phyloP scores from a whole-genome alignment of 2,329 filamentous ascomycete genomes.

The Gyromitra esculenta region DNA sequence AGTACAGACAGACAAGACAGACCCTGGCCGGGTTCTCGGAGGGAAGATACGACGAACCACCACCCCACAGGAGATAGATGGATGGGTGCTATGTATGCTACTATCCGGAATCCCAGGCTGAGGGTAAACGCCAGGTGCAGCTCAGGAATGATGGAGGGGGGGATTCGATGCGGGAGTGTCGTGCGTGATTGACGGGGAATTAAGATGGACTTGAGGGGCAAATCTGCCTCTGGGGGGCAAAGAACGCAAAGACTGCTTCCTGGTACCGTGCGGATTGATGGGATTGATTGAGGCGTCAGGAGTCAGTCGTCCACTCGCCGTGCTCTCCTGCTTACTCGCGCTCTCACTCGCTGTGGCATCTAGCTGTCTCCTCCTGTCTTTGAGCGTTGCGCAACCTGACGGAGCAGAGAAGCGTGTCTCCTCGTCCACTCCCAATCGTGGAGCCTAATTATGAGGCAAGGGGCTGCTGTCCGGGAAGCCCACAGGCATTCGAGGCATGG shows the following conservation, averaged over 20 bases:
- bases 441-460: slow-evolving; percentile 47
- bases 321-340: slow-evolving; percentile 28
- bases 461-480: slow-evolving; percentile 42
- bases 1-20: slow-evolving; percentile 19
- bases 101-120: slow-evolving; percentile 49
- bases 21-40: slow-evolving; percentile 28
- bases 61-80: slow-evolving; percentile 34
- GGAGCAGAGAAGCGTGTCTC: slow-evolving; percentile 26
- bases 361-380: slow-evolving; percentile 17
- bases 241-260: slow-evolving; percentile 33
- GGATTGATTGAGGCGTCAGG: slow-evolving; percentile 48
- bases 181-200: slow-evolving; percentile 46
- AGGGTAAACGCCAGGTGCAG: slow-evolving; percentile 45
- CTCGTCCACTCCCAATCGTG: slow-evolving; percentile 14
- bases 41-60: slow-evolving; percentile 49
- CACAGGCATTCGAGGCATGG: slow-evolving; percentile 42
- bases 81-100: slow-evolving; percentile 36
- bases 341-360: slow-evolving; percentile 47
- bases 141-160: slow-evolving; percentile 47
- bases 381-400: slow-evolving; percentile 43
- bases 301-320: slow-evolving; percentile 36
- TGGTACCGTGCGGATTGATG: slow-evolving; percentile 39
- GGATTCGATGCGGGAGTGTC: slow-evolving; percentile 44
- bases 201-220: slow-evolving; percentile 48
- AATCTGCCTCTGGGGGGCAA: slow-evolving; percentile 26